Base-by-base conservation (phyloP, 768 basidiomycete species). In the Psilocybe cyanescens region DNA sequence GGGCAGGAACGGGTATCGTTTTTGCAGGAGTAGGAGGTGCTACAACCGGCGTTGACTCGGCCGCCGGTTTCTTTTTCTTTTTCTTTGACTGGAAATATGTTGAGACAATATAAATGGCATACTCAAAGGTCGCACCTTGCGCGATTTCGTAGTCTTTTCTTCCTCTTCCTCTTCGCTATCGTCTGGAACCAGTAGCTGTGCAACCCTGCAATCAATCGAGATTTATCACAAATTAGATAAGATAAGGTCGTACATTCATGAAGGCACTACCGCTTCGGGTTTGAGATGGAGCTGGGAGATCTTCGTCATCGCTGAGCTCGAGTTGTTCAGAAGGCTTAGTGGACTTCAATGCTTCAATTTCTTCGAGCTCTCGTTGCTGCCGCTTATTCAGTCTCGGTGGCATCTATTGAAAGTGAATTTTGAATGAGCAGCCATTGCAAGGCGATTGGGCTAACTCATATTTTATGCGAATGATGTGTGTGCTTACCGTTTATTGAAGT, bases 341-440 rank as follows among this genome's bases (percentile, higher is more conserved):
- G 4, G 14, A 8, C n/a, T 66, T 76, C 76, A 41, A 80, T 1
- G 85, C 82, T 37, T 85, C 80, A 1, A 96, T 83, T 65, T 96
- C 92, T 61, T 95, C 92, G 24, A 87, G 81, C 68, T 94, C 92
- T 49, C 94, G 79, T 69, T 95, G 92, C 73, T 95, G 94, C 51
- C 95, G 83, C 75, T 94, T 96, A 75, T 86, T 95, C 41, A 90
- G 75, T 63, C 90, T 81, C 19, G 90, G 86, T 59, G 90, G 81
- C 91, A 91, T 92, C 41, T 44, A 16, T n/a, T 2, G 8, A 39
- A 14, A n/a, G 8, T 19, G 48, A 24, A 51, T 16, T 19, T 30
- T 51, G 8, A 29, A 29, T 51, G 29, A 51, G 8, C 14, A 5
- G 5, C 31, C 7, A 30, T 29, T 16, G 28, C 28, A 12, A 51